Percentiles rank a stretch among this genome's conserved stretches.
phyloP scores from a whole-genome alignment of 1,284 basidiomycete species.

The Mycosarcoma maydis region DNA sequence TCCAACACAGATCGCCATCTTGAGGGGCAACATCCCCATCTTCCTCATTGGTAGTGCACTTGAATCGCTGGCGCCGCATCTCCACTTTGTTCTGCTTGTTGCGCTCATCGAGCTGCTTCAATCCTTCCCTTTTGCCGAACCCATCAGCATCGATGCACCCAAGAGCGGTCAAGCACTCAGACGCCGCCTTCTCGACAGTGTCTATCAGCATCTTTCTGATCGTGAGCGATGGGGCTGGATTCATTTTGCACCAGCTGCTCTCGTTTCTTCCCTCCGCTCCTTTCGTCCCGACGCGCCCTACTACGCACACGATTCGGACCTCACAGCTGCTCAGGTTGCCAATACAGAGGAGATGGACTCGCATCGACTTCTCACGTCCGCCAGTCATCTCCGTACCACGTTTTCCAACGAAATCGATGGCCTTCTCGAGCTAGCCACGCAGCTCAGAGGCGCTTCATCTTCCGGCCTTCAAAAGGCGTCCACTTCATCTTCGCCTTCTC shows the following conservation, averaged over 20 bases:
- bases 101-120: slow-evolving; percentile 49
- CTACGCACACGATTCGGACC: slow-evolving; percentile 25
- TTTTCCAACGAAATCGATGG: slow-evolving; percentile 41
- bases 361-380: slow-evolving; percentile 31
- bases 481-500: slow-evolving; percentile 7
- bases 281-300: slow-evolving; percentile 19
- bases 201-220: slow-evolving; percentile 36
- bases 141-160: slow-evolving; percentile 21
- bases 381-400: slow-evolving; percentile 35
- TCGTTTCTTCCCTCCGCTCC: slow-evolving; percentile 17
- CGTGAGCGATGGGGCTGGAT: slow-evolving; percentile 27
- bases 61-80: slow-evolving; percentile 38
- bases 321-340: slow-evolving; percentile 26
- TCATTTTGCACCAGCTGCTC: slow-evolving; percentile 36
- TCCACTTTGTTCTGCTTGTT: slow-evolving; percentile 51
- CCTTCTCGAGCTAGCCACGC: slow-evolving; percentile 36
- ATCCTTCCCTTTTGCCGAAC: slow-evolving; percentile 55
- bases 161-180: slow-evolving; percentile 46
- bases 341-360: slow-evolving; percentile 42
- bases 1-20: slow-evolving; percentile 50
- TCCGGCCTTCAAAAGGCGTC: slow-evolving; percentile 7
- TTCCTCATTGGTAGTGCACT: slow-evolving; percentile 50
- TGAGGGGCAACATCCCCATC: slow-evolving; percentile 54
- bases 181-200: slow-evolving; percentile 38
- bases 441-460: slow-evolving; percentile 13